These are phyloP conservation scores for Ophiostoma australiae DNA, from an alignment of 2,329 filamentous ascomycete species.

Conservation along the genomic window DNA sequence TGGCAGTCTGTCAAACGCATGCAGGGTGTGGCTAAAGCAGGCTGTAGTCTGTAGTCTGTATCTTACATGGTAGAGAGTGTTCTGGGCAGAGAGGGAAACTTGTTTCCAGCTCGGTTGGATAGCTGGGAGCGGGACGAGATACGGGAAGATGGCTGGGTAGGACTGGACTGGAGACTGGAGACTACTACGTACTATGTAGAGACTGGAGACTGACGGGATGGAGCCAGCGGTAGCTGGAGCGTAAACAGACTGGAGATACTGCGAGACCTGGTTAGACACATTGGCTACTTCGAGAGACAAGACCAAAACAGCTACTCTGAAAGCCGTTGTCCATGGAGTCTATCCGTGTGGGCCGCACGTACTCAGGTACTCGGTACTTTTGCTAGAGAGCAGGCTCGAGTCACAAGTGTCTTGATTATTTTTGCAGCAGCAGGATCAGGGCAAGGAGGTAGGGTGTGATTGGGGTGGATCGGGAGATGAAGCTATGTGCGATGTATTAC, in stretches of 20 bases:
- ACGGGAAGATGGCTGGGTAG: slow-evolving; percentile 9
- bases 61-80: no score
- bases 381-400: neutral
- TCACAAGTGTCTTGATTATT: neutral
- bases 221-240: neutral
- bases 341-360: neutral
- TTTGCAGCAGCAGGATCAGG: slow-evolving; percentile 1
- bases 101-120: neutral
- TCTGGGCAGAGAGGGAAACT: neutral
- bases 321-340: neutral
- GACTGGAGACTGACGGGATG: neutral
- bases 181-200: no score
- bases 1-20: neutral
- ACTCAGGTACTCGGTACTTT: neutral
- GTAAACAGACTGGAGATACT: neutral
- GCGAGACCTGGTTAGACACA: neutral
- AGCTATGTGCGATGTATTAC: no score
- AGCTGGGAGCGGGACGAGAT: neutral
- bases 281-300: neutral
- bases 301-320: neutral
- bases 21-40: neutral
- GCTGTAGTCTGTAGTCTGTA: no score
- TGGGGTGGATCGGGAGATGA: neutral
- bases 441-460: neutral
- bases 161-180: neutral